A percentile compares a stretch with the other conserved stretches of the same genome.
These are phyloP conservation scores for Trypanosomatidae sp. DNA, from an alignment of 208 protist genomes.

Conservation along the genomic window DNA sequence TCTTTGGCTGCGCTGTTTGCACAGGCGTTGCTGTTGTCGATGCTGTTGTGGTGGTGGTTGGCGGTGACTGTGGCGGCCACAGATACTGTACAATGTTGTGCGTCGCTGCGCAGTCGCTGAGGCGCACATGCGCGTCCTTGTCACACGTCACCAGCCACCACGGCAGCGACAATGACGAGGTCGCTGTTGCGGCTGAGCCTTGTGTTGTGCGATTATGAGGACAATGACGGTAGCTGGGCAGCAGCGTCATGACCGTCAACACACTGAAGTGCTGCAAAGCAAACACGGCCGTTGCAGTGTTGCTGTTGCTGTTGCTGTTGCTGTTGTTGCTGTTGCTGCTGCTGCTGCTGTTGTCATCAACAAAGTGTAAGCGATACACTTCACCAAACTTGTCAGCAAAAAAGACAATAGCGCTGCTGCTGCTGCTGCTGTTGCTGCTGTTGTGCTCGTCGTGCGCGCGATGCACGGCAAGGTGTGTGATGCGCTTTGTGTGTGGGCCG, in stretches of 20 bases:
- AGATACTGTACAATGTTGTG: slow-evolving; percentile 77
- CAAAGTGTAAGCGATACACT: slow-evolving; percentile 38
- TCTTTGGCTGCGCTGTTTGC: background rate
- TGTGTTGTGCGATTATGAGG: too few species aligned
- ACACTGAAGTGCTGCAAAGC: too few species aligned
- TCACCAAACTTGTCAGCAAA: slow-evolving; percentile 88
- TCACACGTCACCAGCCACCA: slow-evolving; percentile 63
- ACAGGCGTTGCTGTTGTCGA: too few species aligned
- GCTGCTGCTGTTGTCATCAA: background rate
- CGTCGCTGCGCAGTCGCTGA: slow-evolving; percentile 67
- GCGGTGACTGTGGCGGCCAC: slow-evolving; percentile 23
- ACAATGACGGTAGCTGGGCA: too few species aligned
- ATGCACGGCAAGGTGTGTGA: slow-evolving; percentile 19
- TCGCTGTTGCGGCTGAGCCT: background rate
- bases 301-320: background rate
- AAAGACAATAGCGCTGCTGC: slow-evolving; percentile 40
- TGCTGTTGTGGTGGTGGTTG: slow-evolving; percentile 48
- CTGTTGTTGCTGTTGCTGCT: background rate
- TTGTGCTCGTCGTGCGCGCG: too few species aligned
- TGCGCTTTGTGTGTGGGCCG: slow-evolving; percentile 74
- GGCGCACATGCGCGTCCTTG: slow-evolving; percentile 64
- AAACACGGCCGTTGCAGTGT: slow-evolving; percentile 1
- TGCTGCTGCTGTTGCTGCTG: slow-evolving; percentile 15
- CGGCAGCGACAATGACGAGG: background rate
- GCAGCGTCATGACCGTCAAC: too few species aligned